Evolutionary conservation across 441 rosid species (phyloP), one percentile per base, ranked within the genome.

Genomic region (Arabidopsis lyrata): DNA sequence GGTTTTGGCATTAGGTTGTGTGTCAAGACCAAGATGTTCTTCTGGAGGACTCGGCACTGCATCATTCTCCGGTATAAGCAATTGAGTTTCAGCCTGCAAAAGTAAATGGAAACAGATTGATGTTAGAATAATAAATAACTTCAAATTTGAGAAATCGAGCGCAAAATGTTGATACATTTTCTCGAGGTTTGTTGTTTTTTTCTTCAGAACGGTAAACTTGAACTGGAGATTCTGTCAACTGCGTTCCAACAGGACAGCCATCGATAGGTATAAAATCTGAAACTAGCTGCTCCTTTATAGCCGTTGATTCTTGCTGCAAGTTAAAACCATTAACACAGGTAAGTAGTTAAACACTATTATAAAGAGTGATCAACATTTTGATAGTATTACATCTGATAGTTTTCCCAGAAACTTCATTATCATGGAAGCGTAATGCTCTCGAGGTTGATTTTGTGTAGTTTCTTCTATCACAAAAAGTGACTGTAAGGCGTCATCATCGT

Each of bases 221-320:
- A 52, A 66, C 88, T 1, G 85, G 86, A 73, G 82, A 67, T 29
- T 85, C 91, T 75, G 73, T 80, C 71, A 87, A 84, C 68, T 85
- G 83, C 53, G 86, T 77, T 76, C 88, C 97, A 70, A 83, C 71
- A 35, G 93, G 97, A 80, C 95, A 91, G 47, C 75, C 93, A 18
- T 87, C 93, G 35, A 87, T 84, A 6, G 96, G 95, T 65, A 85
- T 73, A 73, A 90, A 94, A 63, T 87, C 92, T 47, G 62, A 80
- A 66, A 87, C 83, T 81, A 94, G 74, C 83, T 86, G 86, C 65
- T 85, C 84, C 63, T 70, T 83, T 56, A 86, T 64, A 42, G 76
- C 59, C 55, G 80, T 64, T 24, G 88, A 66, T 49, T 81, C 86
- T 73, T 83, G 73, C 94, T 85, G 87, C 80, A 66, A 50, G 44